These are phyloP conservation scores for Tolypocladium endophyticum DNA, from an alignment of 2,329 filamentous ascomycete species.

Conservation along the genomic window DNA sequence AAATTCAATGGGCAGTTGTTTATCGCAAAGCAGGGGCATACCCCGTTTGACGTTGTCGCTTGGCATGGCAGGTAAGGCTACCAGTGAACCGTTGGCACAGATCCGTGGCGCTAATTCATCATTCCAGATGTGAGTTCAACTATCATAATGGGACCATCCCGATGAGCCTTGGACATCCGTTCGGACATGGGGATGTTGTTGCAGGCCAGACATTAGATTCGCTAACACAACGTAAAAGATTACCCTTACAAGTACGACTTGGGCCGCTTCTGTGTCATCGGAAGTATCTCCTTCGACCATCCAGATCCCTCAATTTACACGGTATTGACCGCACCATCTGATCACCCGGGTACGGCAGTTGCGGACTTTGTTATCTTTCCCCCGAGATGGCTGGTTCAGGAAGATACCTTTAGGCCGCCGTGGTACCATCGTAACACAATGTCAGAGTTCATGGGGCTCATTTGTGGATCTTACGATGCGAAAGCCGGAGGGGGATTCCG, in stretches of 20 bases:
- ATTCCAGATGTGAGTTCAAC: background rate
- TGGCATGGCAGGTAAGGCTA: slow-evolving; percentile 60
- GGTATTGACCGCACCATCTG: slow-evolving; percentile 53
- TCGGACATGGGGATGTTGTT: background rate
- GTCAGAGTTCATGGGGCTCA: slow-evolving; percentile 54
- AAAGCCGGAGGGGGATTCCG: slow-evolving; percentile 47
- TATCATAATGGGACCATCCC: background rate
- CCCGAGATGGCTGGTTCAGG: slow-evolving; percentile 58
- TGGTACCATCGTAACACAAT: slow-evolving; percentile 65
- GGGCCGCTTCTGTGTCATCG: slow-evolving; percentile 66
- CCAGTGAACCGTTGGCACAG: background rate
- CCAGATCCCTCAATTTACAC: slow-evolving; percentile 73
- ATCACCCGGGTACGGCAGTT: slow-evolving; percentile 50
- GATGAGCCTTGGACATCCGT: background rate
- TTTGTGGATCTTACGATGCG: slow-evolving; percentile 49
- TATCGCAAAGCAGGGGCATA: slow-evolving; percentile 53
- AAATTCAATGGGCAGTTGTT: slow-evolving; percentile 61
- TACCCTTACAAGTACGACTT: slow-evolving; percentile 77
- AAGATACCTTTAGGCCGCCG: slow-evolving; percentile 61
- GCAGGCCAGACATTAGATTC: background rate
- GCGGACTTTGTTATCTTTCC: slow-evolving; percentile 68
- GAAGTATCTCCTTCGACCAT: slow-evolving; percentile 64
- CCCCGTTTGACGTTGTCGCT: slow-evolving; percentile 68
- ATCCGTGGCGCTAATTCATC: background rate
- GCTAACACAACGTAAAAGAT: slow-evolving; percentile 18